A percentile compares a stretch with the other conserved stretches of the same genome.
phyloP scores from a whole-genome alignment of 2,329 filamentous ascomycete genomes.

The Sordariomycetes sp. region DNA sequence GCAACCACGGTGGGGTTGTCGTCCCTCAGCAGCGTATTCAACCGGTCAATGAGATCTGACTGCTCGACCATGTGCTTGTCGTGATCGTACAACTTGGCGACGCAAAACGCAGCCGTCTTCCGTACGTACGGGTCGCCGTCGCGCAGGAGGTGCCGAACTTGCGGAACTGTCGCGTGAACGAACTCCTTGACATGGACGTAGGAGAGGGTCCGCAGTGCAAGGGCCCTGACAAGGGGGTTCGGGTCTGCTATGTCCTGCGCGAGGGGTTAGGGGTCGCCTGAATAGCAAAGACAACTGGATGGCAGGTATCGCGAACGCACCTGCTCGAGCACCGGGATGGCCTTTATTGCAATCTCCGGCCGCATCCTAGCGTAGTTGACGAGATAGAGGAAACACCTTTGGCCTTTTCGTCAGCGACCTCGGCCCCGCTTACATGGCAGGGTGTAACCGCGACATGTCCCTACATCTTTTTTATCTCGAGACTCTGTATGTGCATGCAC shows the following conservation, averaged over 20 bases:
- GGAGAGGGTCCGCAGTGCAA: conserved; percentile 88
- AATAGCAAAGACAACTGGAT: background rate
- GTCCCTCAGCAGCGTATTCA: conserved; percentile 82
- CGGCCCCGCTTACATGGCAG: conserved; percentile 8
- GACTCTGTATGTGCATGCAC: conserved; percentile 86
- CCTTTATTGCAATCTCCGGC: conserved; percentile 86
- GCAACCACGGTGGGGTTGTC: conserved; percentile 97
- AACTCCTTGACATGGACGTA: conserved; percentile 96
- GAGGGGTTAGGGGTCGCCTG: background rate
- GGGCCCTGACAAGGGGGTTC: conserved; percentile 83
- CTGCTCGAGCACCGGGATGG: conserved; percentile 72
- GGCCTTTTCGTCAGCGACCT: background rate
- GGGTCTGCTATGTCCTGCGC: conserved; percentile 81
- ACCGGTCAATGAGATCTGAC: conserved; percentile 80
- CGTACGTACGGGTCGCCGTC: conserved; percentile 92
- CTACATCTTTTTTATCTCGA: conserved; percentile 99
- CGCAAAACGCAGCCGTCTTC: conserved; percentile 91
- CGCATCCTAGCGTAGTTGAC: conserved; percentile 96
- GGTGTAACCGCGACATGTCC: conserved; percentile 16
- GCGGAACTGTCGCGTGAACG: conserved; percentile 76
- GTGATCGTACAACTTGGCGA: conserved; percentile 96
- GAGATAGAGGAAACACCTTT: conserved; percentile 90
- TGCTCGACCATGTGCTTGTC: conserved; percentile 80
- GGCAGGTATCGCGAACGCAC: background rate
- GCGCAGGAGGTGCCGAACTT: conserved; percentile 70